Conservation (phyloP, 2,329 filamentous ascomycete genomes). For the Microdochium paspali region DNA sequence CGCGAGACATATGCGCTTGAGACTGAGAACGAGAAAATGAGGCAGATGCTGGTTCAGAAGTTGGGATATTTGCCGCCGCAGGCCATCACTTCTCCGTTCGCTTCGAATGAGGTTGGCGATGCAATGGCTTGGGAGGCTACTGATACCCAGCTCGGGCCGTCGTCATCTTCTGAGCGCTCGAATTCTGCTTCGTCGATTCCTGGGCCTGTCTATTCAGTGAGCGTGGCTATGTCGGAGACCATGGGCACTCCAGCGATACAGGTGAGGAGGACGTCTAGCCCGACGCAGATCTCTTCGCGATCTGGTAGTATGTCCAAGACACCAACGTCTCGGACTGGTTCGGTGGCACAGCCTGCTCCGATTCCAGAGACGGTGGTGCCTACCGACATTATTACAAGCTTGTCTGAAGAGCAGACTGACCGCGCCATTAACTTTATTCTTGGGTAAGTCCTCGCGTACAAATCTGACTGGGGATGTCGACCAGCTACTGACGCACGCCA, state of each 20-base stretch:
- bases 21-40: slow-evolving; percentile 34
- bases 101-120: background rate
- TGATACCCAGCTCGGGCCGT: slow-evolving; percentile 13
- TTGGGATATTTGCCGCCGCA: background rate
- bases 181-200: background rate
- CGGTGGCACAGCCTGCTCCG: background rate
- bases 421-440: slow-evolving; percentile 44
- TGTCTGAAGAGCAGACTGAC: slow-evolving; percentile 30
- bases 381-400: slow-evolving; percentile 2
- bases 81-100: slow-evolving; percentile 1
- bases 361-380: slow-evolving; percentile 5
- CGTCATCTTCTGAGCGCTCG: slow-evolving; percentile 18
- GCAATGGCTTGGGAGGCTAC: background rate
- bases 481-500: background rate
- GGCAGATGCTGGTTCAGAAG: slow-evolving; percentile 17
- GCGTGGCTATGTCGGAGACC: slow-evolving; percentile 28
- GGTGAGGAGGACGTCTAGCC: slow-evolving; percentile 18
- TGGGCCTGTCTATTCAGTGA: slow-evolving; percentile 14
- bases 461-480: slow-evolving; percentile 3
- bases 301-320: background rate
- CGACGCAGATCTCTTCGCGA: slow-evolving; percentile 4
- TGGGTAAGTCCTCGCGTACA: slow-evolving; percentile 24
- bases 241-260: slow-evolving; percentile 33
- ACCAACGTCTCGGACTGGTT: background rate
- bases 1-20: slow-evolving; percentile 25